Conservation (phyloP, 345 rosid genomes). For the Turritis glabra region DNA sequence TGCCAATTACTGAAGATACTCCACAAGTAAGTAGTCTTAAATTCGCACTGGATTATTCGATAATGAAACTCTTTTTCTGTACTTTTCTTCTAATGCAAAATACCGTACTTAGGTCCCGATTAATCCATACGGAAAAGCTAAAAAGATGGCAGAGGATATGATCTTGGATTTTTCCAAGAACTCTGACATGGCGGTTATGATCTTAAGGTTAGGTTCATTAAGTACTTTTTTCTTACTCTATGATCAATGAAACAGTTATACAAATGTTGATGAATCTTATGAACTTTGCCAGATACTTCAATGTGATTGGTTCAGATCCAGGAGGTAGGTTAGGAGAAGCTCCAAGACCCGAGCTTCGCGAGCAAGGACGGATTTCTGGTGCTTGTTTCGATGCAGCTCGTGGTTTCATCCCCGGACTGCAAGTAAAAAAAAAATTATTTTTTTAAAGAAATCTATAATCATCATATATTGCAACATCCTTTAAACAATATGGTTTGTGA, state of each 20-base stretch:
- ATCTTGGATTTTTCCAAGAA: constrained; percentile 89
- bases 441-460: background rate
- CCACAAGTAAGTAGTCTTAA: constrained; percentile 53
- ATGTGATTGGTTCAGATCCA: constrained; percentile 98
- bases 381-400: constrained; percentile 99
- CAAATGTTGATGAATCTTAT: constrained; percentile 11
- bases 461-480: background rate
- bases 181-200: constrained; percentile 94
- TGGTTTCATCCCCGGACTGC: constrained; percentile 72
- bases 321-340: constrained; percentile 97
- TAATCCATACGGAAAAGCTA: constrained; percentile 98
- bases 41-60: background rate
- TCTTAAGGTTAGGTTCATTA: constrained; percentile 58
- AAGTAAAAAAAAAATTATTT: constrained; percentile 45
- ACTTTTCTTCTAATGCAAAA: background rate
- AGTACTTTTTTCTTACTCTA: background rate
- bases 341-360: constrained; percentile 93
- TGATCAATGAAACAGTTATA: constrained; percentile 7
- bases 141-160: constrained; percentile 98
- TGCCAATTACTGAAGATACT: constrained; percentile 97
- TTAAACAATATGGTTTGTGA: constrained; percentile 18
- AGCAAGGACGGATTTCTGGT: constrained; percentile 96
- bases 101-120: constrained; percentile 58
- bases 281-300: constrained; percentile 73
- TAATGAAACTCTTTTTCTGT: too few species aligned